Percentiles rank a stretch among this genome's conserved stretches.
Conservation (phyloP, 352 stramenopile genomes). For the Globisporangium uncinulatum region DNA sequence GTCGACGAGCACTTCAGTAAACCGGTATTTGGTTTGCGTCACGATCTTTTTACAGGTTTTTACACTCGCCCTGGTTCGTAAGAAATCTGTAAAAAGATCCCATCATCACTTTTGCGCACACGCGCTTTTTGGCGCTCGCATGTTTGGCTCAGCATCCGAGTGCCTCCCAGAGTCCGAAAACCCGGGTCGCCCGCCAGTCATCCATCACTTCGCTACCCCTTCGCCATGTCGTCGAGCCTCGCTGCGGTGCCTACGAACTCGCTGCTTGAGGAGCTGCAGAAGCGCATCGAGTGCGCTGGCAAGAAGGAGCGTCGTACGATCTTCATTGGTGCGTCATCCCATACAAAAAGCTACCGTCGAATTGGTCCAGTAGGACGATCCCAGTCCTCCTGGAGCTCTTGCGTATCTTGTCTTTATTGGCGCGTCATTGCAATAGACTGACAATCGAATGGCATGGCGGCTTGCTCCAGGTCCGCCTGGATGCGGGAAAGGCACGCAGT, state of each 20-base stretch:
- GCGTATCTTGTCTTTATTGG: neutral
- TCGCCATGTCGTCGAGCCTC: constrained; percentile 45
- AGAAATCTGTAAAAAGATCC: no score
- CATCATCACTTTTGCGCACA: no score
- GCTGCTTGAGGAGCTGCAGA: constrained; percentile 89
- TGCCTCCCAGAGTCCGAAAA: neutral
- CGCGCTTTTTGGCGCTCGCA: no score
- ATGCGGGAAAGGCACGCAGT: constrained; percentile 99
- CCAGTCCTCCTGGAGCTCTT: no score
- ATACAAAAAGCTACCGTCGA: neutral
- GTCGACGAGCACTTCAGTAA: no score
- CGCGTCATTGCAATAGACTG: constrained; percentile 1
- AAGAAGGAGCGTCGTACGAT: constrained; percentile 94
- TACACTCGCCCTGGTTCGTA: no score
- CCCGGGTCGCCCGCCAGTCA: neutral
- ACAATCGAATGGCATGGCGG: neutral
- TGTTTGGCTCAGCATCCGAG: no score
- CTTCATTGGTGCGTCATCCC: constrained; percentile 81
- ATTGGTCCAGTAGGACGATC: no score
- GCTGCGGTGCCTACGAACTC: constrained; percentile 75
- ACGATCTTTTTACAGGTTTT: no score
- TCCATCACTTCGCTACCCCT: neutral
- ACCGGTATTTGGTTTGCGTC: no score
- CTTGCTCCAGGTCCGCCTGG: constrained; percentile 77
- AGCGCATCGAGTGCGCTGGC: constrained; percentile 85